Evolutionary conservation across 805 yeast species (phyloP).

Genomic region (Hermanozyma aechmeae): DNA sequence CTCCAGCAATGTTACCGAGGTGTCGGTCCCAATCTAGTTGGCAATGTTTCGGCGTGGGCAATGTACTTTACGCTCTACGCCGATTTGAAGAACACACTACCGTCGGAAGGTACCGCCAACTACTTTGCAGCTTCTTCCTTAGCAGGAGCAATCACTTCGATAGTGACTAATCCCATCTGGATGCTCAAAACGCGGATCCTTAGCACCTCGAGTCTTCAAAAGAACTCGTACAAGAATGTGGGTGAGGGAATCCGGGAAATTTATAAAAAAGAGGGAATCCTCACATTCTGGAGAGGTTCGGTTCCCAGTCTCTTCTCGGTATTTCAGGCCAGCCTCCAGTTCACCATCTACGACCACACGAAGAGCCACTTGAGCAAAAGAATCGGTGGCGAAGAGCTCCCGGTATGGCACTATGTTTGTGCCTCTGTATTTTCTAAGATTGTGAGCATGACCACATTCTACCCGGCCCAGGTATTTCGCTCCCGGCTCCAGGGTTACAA

Average conservation of each 20-base stretch:
- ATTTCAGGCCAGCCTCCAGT: slow-evolving; percentile 82
- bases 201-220: slow-evolving; percentile 36
- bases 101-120: slow-evolving; percentile 12
- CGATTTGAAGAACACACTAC: slow-evolving; percentile 33
- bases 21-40: slow-evolving; percentile 66
- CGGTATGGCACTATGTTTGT: slow-evolving; percentile 49
- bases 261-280: slow-evolving; percentile 44
- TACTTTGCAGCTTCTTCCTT: slow-evolving; percentile 27
- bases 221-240: slow-evolving; percentile 51
- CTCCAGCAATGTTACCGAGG: slow-evolving; percentile 49
- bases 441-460: slow-evolving; percentile 55
- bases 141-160: slow-evolving; percentile 70
- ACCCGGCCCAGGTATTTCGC: slow-evolving; percentile 78
- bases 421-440: slow-evolving; percentile 65
- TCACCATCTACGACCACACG: slow-evolving; percentile 74
- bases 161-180: slow-evolving; percentile 91
- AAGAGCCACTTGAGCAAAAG: slow-evolving; percentile 30
- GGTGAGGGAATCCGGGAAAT: slow-evolving; percentile 46
- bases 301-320: slow-evolving; percentile 73
- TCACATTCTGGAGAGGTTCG: slow-evolving; percentile 65
- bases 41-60: slow-evolving; percentile 86
- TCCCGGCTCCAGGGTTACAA: slow-evolving; percentile 55
- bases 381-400: slow-evolving; percentile 15
- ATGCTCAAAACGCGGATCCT: slow-evolving; percentile 85
- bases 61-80: slow-evolving; percentile 75